These are phyloP conservation scores for Pyrenula aspistea DNA, from an alignment of 495 filamentous ascomycete genomes.

Conservation along the genomic window DNA sequence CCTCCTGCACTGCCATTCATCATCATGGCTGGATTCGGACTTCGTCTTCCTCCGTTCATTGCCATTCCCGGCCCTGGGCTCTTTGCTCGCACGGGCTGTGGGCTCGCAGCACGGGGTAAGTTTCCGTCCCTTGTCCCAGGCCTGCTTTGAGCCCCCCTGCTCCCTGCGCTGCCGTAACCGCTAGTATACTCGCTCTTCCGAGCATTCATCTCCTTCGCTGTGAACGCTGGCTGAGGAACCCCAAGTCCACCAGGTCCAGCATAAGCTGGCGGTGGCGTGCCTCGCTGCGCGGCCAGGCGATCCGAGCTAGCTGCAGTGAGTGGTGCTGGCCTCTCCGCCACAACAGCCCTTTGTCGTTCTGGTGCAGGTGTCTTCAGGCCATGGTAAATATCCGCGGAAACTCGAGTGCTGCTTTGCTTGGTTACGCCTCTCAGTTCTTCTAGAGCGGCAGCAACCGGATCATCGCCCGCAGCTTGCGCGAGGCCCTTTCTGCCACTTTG, in stretches of 20 bases:
- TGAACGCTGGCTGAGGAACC: constrained; percentile 84
- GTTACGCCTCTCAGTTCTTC: constrained; percentile 82
- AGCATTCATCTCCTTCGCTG: constrained; percentile 69
- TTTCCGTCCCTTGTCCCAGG: background rate
- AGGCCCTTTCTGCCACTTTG: constrained; percentile 15
- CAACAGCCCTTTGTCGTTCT: constrained; percentile 12
- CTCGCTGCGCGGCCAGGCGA: constrained; percentile 38
- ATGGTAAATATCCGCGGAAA: constrained; percentile 88
- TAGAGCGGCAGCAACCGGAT: constrained; percentile 86
- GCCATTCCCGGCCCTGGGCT: constrained; percentile 1
- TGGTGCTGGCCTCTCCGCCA: constrained; percentile 21
- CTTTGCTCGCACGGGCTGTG: constrained; percentile 10
- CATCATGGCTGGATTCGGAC: background rate
- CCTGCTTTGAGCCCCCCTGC: background rate
- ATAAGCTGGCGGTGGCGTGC: constrained; percentile 78
- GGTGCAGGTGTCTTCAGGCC: constrained; percentile 78
- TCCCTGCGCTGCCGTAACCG: background rate
- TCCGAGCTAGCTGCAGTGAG: constrained; percentile 39
- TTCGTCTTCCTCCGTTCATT: constrained; percentile 16
- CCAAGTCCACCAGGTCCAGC: constrained; percentile 52
- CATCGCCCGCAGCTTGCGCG: constrained; percentile 32
- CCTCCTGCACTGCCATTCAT: background rate
- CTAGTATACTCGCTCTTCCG: constrained; percentile 26
- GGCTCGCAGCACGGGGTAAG: background rate
- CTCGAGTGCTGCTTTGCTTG: constrained; percentile 62